Base-by-base conservation (phyloP, 2,329 filamentous ascomycete genomes). In the Fusarium chlamydosporum region DNA sequence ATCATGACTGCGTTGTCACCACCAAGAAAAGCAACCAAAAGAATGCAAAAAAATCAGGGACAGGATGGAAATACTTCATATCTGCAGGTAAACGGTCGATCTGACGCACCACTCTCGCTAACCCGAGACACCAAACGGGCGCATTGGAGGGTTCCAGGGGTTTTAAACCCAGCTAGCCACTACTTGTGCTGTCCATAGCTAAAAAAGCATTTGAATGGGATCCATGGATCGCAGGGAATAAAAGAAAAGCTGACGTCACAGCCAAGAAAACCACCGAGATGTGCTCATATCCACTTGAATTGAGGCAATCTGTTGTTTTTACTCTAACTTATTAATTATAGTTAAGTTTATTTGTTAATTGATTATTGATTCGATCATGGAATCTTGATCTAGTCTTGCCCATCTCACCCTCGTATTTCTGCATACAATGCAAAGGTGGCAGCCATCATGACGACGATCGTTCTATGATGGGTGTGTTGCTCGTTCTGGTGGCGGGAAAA, bases 191-290 rank as follows among this genome's bases (percentile, higher is more conserved):
- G n/a, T n/a, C n/a, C n/a, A 16, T 13, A 45, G 11, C 26, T 29
- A 47, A 61, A 23, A 29, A 43, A 60, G n/a, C 33, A 45, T 41
- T 57, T 31, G 43, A 23, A 23, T 23, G 23, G 23, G 6, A 4
- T 23, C 23, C 23, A 23, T 23, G 23, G 23, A 52, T 35, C 47
- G 47, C 57, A 62, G 34, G 59, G 59, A 31, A 37, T 61, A 52
- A 46, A 50, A 46, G n/a, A 54, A 47, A 47, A 46, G 18, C 62
- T 74, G 72, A 74, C 72, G 72, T 74, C 72, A 74, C 54, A 35
- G 29, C 61, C 18, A 56, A 56, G 61, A 56, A 57, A 64, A 59
- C 34, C 56, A 40, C 54, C 47, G 52, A 66, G 31, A 55, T 61
- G 37, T 48, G 48, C 29, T 67, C 51, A 50, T 57, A 55, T 61